Evolutionary conservation across 2,329 filamentous ascomycete species (phyloP).

Genomic region (Lachnellula subtilissima): DNA sequence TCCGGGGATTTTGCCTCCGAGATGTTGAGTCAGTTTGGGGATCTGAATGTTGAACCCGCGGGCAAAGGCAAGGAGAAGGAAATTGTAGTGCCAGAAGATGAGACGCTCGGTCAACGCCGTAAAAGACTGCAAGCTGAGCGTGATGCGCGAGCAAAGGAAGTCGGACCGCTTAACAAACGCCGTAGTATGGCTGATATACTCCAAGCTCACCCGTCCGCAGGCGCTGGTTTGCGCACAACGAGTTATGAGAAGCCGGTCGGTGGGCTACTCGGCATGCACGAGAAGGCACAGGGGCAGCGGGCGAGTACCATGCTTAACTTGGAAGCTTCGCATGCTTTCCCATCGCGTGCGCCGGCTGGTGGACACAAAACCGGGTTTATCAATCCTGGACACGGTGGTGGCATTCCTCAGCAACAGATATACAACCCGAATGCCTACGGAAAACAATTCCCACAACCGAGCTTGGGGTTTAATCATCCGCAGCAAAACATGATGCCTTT

Average conservation of each 20-base stretch:
- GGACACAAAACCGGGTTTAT: conserved; percentile 19
- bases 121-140: conserved; percentile 66
- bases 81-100: conserved; percentile 50
- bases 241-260: conserved; percentile 20
- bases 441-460: conserved; percentile 23
- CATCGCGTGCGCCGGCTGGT: conserved; percentile 4
- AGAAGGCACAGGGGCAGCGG: conserved; percentile 21
- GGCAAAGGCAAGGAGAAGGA: conserved; percentile 32
- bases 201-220: conserved; percentile 45
- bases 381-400: conserved; percentile 23
- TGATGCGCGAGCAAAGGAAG: conserved; percentile 57
- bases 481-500: conserved; percentile 20
- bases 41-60: conserved; percentile 30
- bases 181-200: conserved; percentile 43
- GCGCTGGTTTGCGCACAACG: conserved; percentile 11
- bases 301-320: conserved; percentile 27
- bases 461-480: conserved; percentile 10
- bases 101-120: conserved; percentile 74
- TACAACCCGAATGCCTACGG: conserved; percentile 8
- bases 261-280: conserved; percentile 29
- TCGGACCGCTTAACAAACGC: conserved; percentile 37
- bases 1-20: conserved; percentile 65
- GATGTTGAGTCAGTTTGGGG: conserved; percentile 60
- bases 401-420: conserved; percentile 12
- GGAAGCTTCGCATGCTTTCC: conserved; percentile 10